Evolutionary conservation across 805 yeast species (phyloP), one percentile per base, ranked within the genome.

Genomic region (Myxozyma kluyveri): DNA sequence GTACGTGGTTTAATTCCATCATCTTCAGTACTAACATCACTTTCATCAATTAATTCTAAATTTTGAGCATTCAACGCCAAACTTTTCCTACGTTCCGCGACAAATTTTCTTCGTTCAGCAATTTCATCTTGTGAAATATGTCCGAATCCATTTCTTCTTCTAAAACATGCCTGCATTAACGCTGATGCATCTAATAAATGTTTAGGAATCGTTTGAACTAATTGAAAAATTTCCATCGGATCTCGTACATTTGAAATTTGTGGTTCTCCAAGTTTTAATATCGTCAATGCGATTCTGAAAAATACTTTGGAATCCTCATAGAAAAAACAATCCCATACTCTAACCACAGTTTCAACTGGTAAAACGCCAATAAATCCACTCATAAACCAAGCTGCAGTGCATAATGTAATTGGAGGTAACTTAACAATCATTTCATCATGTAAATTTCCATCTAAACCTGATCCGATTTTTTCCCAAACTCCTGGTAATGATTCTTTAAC

Each of bases 321-420:
- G 74, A 95, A 90, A 45, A 91, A 70, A 56, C 95, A 87, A 69
- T 93, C 99, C 98, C 99, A 91, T 0, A 93, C 83, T 50, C 98
- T 72, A 40, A 93, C 72, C 6, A 88, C 84, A 0, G 95, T 80
- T 64, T 93, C 98, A 21, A 88, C 81, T 0, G 99, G 99, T 23
- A 93, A 69, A 0, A 84, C 81, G 0, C 96, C 96, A 32, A 93
- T 88, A 69, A 86, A 93, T n/a, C 88, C 79, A 32, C 96, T 86
- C 98, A 93, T 91, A 65, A 93, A 93, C 99, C 99, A 93, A 49
- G 96, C 83, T 0, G 96, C 91, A 0, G 98, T 93, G 60, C 95
- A 93, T 42, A 93, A 75, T 1, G 96, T 86, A 3, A 93, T 78
- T 1, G 97, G 96, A 1, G 99, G 98, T 40, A 90, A 70, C 60